Evolutionary conservation across 2,329 filamentous ascomycete genomes (phyloP).

Genomic region (Penicillium expansum): DNA sequence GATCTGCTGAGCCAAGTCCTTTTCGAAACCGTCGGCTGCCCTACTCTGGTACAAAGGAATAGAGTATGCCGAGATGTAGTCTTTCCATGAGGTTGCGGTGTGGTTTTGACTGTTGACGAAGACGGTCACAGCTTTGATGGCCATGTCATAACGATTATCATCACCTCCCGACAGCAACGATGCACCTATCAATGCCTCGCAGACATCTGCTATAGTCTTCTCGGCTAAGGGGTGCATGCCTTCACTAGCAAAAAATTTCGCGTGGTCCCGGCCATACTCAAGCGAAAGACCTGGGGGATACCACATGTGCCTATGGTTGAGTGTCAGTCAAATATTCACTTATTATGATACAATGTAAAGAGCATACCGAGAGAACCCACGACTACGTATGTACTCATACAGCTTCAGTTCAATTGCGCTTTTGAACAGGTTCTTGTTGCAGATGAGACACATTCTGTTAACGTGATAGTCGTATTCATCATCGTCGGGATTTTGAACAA

Average conservation of each 20-base stretch:
- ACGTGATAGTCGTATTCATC: conserved; percentile 88
- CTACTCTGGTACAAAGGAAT: conserved; percentile 69
- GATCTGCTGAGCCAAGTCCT: conserved; percentile 65
- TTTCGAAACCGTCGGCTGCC: conserved; percentile 62
- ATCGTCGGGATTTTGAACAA: conserved; percentile 69
- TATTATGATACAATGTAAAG: not conserved
- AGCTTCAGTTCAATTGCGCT: conserved; percentile 64
- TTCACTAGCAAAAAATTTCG: conserved; percentile 43
- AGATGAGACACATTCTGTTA: conserved; percentile 83
- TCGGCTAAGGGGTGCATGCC: conserved; percentile 68
- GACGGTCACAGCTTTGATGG: conserved; percentile 55
- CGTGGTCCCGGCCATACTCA: conserved; percentile 66
- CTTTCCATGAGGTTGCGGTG: conserved; percentile 63
- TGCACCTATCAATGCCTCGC: conserved; percentile 89
- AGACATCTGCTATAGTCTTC: conserved; percentile 92
- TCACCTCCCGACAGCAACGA: conserved; percentile 60
- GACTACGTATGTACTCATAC: conserved; percentile 77
- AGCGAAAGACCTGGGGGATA: conserved; percentile 79
- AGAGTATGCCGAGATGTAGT: conserved; percentile 69
- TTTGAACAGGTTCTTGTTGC: conserved; percentile 85
- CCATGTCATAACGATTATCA: conserved; percentile 55
- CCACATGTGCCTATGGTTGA: conserved; percentile 64
- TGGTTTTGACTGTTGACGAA: conserved; percentile 70
- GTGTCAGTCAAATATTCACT: conserved; percentile 6
- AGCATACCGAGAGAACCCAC: conserved; percentile 67